Conservation (phyloP, 768 basidiomycete species). For the Pleurotus citrinopileatus region DNA sequence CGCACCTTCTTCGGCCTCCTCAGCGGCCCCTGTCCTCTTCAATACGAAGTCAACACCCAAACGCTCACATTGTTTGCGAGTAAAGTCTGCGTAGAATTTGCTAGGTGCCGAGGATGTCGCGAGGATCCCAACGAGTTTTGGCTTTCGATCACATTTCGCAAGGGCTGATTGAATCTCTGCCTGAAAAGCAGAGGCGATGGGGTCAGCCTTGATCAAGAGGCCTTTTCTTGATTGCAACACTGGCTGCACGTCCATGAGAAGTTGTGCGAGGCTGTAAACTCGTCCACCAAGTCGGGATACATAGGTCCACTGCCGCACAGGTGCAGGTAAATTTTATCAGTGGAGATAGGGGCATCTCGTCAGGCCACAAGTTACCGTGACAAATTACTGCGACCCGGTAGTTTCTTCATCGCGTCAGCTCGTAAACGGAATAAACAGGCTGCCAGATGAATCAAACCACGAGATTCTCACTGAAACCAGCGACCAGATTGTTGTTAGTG, state of each 20-base stretch:
- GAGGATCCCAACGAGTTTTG: constrained; percentile 89
- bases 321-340: too few relatives aligned
- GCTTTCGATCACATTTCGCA: constrained; percentile 34
- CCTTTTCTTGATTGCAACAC: constrained; percentile 49
- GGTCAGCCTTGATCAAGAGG: constrained; percentile 74
- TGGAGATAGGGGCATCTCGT: too few relatives aligned
- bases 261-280: too few relatives aligned
- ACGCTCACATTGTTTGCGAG: constrained; percentile 84
- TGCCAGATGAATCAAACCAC: too few relatives aligned
- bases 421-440: too few relatives aligned
- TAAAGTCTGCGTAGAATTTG: constrained; percentile 85
- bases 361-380: too few relatives aligned
- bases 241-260: not conserved
- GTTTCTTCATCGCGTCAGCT: too few relatives aligned
- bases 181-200: constrained; percentile 68
- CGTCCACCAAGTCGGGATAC: too few relatives aligned
- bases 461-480: too few relatives aligned
- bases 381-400: too few relatives aligned
- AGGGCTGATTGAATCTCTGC: constrained; percentile 61
- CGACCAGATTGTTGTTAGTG: too few relatives aligned
- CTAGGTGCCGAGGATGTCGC: constrained; percentile 81
- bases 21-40: constrained; percentile 62
- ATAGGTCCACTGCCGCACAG: too few relatives aligned
- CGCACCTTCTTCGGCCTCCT: constrained; percentile 24
- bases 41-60: constrained; percentile 88